phyloP scores from a whole-genome alignment of 2,329 filamentous ascomycete species.

The Myotisia sp. region DNA sequence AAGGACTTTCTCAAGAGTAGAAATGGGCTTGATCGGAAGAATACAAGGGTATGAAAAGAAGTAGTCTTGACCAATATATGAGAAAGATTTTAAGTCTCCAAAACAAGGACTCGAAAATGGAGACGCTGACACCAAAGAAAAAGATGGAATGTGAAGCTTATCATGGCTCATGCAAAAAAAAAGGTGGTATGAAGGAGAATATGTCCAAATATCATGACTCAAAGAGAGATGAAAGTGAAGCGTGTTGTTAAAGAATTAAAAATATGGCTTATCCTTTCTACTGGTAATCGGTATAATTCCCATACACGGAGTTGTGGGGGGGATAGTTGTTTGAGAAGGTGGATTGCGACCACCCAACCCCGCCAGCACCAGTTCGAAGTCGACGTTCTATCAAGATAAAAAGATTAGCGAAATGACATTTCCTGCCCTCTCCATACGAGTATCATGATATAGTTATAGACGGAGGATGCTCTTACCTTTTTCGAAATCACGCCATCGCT shows the following conservation, averaged over 20 bases:
- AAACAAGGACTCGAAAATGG: too few relatives aligned
- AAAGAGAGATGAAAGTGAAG: not conserved
- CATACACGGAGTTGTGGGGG: slow-evolving; percentile 19
- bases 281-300: slow-evolving; percentile 25
- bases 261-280: slow-evolving; percentile 10
- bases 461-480: slow-evolving; percentile 37
- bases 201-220: not conserved
- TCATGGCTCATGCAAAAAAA: slow-evolving; percentile 1
- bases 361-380: slow-evolving; percentile 16
- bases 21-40: too few relatives aligned
- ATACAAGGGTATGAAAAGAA: too few relatives aligned
- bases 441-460: not conserved
- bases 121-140: slow-evolving; percentile 2
- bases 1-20: too few relatives aligned
- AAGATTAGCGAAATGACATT: slow-evolving; percentile 4
- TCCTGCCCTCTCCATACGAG: not conserved
- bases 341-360: slow-evolving; percentile 16
- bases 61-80: too few relatives aligned
- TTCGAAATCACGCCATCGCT: slow-evolving; percentile 95
- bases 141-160: slow-evolving; percentile 3
- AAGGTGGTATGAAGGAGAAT: not conserved
- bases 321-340: slow-evolving; percentile 17
- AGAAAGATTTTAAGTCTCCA: too few relatives aligned
- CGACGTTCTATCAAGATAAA: slow-evolving; percentile 24
- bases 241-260: not conserved